Conservation (phyloP, 164 flowering plant genomes). For the Euptelea pleiosperma region DNA sequence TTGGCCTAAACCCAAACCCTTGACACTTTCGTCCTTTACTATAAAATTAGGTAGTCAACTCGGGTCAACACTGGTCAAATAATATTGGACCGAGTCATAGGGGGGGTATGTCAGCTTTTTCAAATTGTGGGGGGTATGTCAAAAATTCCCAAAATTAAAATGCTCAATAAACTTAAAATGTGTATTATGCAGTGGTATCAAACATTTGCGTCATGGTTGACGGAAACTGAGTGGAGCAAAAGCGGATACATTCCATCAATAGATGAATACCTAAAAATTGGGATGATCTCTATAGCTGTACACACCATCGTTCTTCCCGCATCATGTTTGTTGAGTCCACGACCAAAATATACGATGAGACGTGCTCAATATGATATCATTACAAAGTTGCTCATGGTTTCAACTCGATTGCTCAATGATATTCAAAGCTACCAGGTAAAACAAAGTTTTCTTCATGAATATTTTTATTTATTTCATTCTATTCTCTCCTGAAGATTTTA, state of each 20-base stretch:
- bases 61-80: no score
- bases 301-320: conserved; percentile 27
- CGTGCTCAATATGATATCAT: conserved; percentile 13
- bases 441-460: no score
- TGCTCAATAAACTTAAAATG: no score
- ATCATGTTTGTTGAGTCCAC: conserved; percentile 15
- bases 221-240: conserved; percentile 36
- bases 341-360: conserved; percentile 11
- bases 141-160: no score
- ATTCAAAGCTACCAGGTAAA: conserved; percentile 40
- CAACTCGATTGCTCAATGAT: conserved; percentile 36
- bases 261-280: conserved; percentile 33
- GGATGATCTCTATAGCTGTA: conserved; percentile 33
- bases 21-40: no score
- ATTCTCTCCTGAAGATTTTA: no score
- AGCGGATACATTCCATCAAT: conserved; percentile 23
- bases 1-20: no score
- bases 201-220: conserved; percentile 36
- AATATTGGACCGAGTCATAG: no score
- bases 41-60: no score
- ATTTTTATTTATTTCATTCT: no score
- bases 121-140: no score
- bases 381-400: conserved; percentile 35
- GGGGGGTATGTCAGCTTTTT: no score
- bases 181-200: conserved; percentile 34